phyloP scores from a whole-genome alignment of 73 alveolate species.

The Paramecium sexaurelia region DNA sequence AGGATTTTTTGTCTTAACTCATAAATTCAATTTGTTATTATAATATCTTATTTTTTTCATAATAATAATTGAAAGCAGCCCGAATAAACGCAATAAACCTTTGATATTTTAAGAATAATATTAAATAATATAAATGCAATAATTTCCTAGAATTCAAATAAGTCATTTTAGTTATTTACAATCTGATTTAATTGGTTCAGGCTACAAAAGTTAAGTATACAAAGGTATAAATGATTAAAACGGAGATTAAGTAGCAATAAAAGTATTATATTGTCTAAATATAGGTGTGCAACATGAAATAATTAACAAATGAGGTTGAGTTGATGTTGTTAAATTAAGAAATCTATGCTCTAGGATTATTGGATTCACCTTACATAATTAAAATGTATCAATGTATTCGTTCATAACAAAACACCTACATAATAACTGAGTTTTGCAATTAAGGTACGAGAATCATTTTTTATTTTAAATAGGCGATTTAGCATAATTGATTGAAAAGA shows the following conservation, averaged over 20 bases:
- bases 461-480: constrained; percentile 14
- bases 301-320: constrained; percentile 58
- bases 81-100: constrained; percentile 3
- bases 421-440: constrained; percentile 64
- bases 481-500: not conserved
- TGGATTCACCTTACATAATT: constrained; percentile 29
- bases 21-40: not conserved
- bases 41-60: not conserved
- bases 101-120: not conserved
- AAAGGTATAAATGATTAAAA: constrained; percentile 12
- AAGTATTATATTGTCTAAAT: not conserved
- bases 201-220: constrained; percentile 18
- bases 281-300: constrained; percentile 52
- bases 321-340: constrained; percentile 35
- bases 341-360: constrained; percentile 29
- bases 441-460: constrained; percentile 25
- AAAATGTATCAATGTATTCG: constrained; percentile 24
- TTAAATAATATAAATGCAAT: not conserved
- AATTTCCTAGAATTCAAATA: constrained; percentile 15
- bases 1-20: not conserved
- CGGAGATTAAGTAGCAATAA: constrained; percentile 55
- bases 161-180: constrained; percentile 21
- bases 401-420: not conserved
- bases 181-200: constrained; percentile 11
- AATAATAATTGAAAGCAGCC: not conserved